Evolutionary conservation across 2,329 filamentous ascomycete species (phyloP).

Genomic region (Corinectria fuckeliana): DNA sequence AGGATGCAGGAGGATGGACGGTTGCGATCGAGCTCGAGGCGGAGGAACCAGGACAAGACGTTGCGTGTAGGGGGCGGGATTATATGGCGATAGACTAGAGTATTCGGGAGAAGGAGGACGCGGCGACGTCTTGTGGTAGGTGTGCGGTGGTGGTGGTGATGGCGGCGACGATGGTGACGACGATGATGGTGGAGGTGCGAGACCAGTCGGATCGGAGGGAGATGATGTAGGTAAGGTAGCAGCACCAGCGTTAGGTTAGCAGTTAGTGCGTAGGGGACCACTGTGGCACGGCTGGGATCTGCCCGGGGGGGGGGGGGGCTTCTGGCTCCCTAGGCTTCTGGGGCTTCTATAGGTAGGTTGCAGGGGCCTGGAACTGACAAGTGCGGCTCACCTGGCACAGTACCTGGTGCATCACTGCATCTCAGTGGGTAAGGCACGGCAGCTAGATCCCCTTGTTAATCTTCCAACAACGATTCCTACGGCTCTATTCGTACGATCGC

Average conservation of each 20-base stretch:
- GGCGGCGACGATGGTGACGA: not conserved
- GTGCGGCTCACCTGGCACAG: slow-evolving; percentile 5
- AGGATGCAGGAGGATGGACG: not conserved
- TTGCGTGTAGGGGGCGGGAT: not conserved
- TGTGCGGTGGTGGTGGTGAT: not conserved
- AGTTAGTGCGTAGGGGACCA: not conserved
- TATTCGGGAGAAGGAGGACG: not conserved
- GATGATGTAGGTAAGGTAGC: not conserved
- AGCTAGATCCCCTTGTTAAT: slow-evolving; percentile 1
- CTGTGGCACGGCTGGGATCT: not conserved
- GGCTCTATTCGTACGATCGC: too few relatives aligned
- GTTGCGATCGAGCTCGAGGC: not conserved
- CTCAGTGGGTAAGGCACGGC: not conserved
- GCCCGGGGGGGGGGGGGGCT: not conserved
- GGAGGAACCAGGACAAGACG: not conserved
- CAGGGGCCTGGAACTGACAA: slow-evolving; percentile 19
- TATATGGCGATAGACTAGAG: not conserved
- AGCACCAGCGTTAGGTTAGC: too few relatives aligned
- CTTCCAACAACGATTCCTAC: too few relatives aligned
- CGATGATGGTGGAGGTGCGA: not conserved
- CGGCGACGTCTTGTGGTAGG: not conserved
- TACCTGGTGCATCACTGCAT: not conserved
- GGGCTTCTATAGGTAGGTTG: too few relatives aligned
- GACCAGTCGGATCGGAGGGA: not conserved
- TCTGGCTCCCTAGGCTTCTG: not conserved